phyloP scores from a whole-genome alignment of 371 early-diverging fungal genomes.

The Batkoa obscura region DNA sequence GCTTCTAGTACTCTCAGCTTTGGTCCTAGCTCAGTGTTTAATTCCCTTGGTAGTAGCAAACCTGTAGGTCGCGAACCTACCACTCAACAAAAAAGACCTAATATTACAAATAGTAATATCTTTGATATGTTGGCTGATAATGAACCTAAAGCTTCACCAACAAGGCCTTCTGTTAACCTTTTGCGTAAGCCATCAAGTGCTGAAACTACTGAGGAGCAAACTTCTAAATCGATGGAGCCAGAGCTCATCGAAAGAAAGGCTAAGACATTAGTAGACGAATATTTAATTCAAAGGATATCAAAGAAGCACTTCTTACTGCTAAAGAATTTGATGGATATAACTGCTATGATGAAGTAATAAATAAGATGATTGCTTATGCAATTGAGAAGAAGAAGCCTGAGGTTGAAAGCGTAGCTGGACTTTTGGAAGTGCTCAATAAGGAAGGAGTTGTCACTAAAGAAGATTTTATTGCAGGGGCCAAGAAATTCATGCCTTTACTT shows the following conservation, averaged over 20 bases:
- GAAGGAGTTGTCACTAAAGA: slow-evolving; percentile 20
- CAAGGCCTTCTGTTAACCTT: not conserved
- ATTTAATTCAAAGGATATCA: slow-evolving; percentile 14
- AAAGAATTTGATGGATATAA: slow-evolving; percentile 40
- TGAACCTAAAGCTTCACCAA: not conserved
- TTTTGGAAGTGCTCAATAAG: slow-evolving; percentile 24
- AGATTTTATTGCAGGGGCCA: slow-evolving; percentile 22
- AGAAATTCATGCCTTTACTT: slow-evolving; percentile 37
- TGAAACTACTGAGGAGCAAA: not conserved
- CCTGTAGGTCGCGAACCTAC: not conserved
- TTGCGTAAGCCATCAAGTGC: not conserved
- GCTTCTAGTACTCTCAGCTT: slow-evolving; percentile 6
- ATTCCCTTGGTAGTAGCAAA: not conserved
- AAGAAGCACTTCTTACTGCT: slow-evolving; percentile 35
- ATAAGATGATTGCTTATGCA: slow-evolving; percentile 22
- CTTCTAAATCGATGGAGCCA: not conserved
- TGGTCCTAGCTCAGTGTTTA: slow-evolving; percentile 3
- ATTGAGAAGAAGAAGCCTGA: slow-evolving; percentile 36
- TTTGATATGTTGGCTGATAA: slow-evolving; percentile 1
- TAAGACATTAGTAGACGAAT: slow-evolving; percentile 45
- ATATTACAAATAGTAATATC: not conserved
- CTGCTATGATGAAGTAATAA: slow-evolving; percentile 24
- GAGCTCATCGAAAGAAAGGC: slow-evolving; percentile 18
- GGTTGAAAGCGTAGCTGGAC: slow-evolving; percentile 26
- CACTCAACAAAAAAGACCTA: not conserved